Evolutionary conservation across 2,329 filamentous ascomycete genomes (phyloP).

Genomic region (Periconia sp.): DNA sequence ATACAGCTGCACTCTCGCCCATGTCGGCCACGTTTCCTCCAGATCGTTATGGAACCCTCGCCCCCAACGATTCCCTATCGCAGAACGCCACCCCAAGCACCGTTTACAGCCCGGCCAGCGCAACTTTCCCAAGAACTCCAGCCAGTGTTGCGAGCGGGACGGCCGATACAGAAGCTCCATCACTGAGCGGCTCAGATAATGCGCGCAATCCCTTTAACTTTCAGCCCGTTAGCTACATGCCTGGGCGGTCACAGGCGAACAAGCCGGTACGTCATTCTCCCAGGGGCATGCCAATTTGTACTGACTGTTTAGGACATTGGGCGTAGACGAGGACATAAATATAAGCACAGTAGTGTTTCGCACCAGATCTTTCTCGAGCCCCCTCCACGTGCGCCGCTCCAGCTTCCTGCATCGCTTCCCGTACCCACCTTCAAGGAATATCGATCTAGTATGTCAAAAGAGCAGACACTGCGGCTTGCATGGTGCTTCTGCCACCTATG

Average conservation of each 20-base stretch:
- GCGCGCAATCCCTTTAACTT: constrained; percentile 88
- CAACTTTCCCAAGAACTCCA: constrained; percentile 39
- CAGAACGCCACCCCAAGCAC: constrained; percentile 39
- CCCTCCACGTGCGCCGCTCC: constrained; percentile 80
- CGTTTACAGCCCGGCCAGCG: constrained; percentile 40
- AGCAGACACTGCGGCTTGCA: constrained; percentile 80
- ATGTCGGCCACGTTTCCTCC: constrained; percentile 47
- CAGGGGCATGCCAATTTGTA: background rate
- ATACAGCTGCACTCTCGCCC: constrained; percentile 45
- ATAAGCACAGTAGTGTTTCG: constrained; percentile 95
- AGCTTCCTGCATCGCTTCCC: constrained; percentile 88
- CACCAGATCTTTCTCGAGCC: constrained; percentile 98
- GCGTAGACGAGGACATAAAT: constrained; percentile 92
- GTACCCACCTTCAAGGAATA: constrained; percentile 90
- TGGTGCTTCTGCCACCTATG: constrained; percentile 91
- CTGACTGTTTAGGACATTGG: constrained; percentile 73
- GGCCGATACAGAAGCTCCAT: constrained; percentile 36
- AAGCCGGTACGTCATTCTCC: constrained; percentile 58
- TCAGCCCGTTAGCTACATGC: constrained; percentile 66
- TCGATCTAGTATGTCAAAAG: constrained; percentile 84
- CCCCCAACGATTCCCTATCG: constrained; percentile 42
- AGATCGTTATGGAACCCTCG: constrained; percentile 42
- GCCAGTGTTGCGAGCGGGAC: constrained; percentile 34
- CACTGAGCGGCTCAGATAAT: constrained; percentile 40
- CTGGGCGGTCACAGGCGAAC: constrained; percentile 69